Percentiles rank a stretch among this genome's conserved stretches.
Evolutionary conservation across 305 asterid species (phyloP).

Genomic region (Euphrasia arctica): DNA sequence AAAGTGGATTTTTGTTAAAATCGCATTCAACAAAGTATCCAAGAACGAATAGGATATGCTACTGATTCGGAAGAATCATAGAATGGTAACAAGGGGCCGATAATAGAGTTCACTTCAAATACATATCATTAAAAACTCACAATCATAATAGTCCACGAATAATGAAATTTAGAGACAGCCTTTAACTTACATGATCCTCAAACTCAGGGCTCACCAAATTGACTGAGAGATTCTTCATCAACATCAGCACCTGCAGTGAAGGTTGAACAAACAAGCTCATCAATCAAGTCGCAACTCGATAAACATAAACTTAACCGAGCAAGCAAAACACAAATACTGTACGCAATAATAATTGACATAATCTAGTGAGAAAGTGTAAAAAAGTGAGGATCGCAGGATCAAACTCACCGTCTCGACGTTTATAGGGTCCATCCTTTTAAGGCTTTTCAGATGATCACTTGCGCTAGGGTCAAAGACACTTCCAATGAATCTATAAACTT

Average conservation of each 20-base stretch:
- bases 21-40: too few species aligned
- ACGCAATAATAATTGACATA: neutral
- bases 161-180: neutral
- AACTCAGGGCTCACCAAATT: conserved; percentile 79
- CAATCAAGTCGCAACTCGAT: neutral
- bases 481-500: conserved; percentile 82
- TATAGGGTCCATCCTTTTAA: conserved; percentile 70
- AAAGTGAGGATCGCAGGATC: too few species aligned
- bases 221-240: conserved; percentile 80
- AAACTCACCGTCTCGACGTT: conserved; percentile 68
- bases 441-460: conserved; percentile 59
- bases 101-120: too few species aligned
- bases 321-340: neutral
- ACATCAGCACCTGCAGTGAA: conserved; percentile 55
- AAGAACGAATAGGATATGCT: too few species aligned
- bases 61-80: too few species aligned
- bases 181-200: conserved; percentile 70
- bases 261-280: neutral
- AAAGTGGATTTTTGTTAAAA: too few species aligned
- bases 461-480: conserved; percentile 79
- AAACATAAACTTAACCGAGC: neutral
- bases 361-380: too few species aligned
- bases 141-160: neutral
- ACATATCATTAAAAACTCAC: too few species aligned
- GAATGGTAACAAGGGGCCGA: too few species aligned